Base-by-base conservation (phyloP, 2,329 filamentous ascomycete species). In the Onygenales sp. region DNA sequence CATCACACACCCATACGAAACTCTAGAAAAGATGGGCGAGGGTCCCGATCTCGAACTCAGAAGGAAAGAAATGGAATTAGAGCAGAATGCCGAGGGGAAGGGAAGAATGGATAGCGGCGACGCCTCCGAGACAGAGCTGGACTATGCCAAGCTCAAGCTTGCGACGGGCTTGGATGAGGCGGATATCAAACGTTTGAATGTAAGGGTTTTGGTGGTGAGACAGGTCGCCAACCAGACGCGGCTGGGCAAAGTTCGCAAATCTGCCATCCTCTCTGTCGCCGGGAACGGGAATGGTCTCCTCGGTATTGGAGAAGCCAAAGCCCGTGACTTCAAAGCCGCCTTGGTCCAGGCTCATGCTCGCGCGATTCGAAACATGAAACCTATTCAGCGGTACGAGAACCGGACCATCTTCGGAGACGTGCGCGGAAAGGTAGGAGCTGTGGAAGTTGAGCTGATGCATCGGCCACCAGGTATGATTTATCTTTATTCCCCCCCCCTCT, bases 361-460 rank as follows among this genome's bases (percentile, higher is more conserved):
- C 59, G 92, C 93, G 27, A 87, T 97, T 61, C 79, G 86, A 65
- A 96, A 93, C 76, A 90, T 98, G 88, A 82, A 83, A 74, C 91
- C 93, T n/a, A 83, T 98, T 53, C 82, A 84, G 49, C 79, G 92
- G 54, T 98, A 97, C 67, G 93, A 98, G 76, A 80, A 89, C 63
- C 79, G 93, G 57, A 98, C 93, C 10, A 93, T 95, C 51, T 97
- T 81, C 72, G 93, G 93, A 54, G 83, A 90, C 58, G 81, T 95
- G 42, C 79, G 83, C 70, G 83, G 77, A 62, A 98, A 98, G 77
- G 81, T 95, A 36, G 88, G 88, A 54, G 93, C 87, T n/a, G 88
- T 87, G 6, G 81, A 93, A 56, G 83, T 98, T 60, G 79, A 88
- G 73, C 76, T 98, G 61, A 86, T 83, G 70, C 74, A 88, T 49